These are phyloP conservation scores for Cyclotella kingstonii DNA, from an alignment of 108 stramenopile species.

Conservation along the genomic window DNA sequence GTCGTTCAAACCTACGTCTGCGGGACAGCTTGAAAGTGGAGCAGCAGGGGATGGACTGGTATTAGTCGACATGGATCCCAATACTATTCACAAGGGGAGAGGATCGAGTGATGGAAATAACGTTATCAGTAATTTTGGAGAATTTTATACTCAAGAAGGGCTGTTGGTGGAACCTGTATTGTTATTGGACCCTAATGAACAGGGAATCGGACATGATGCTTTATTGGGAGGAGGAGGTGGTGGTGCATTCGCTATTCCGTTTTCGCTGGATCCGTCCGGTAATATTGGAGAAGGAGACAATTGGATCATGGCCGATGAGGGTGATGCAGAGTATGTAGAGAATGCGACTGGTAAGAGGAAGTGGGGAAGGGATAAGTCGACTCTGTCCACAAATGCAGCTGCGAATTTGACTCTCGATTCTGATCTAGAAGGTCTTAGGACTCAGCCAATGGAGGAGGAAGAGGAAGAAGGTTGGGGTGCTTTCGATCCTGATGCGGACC, in stretches of 20 bases:
- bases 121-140: slow-evolving; percentile 82
- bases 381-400: slow-evolving; percentile 7
- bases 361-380: slow-evolving; percentile 12
- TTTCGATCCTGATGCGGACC: slow-evolving; percentile 82
- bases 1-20: slow-evolving; percentile 82
- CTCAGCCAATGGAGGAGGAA: slow-evolving; percentile 26
- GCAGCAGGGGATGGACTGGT: slow-evolving; percentile 28
- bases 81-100: slow-evolving; percentile 21
- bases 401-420: slow-evolving; percentile 28
- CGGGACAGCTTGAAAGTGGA: slow-evolving; percentile 22
- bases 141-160: slow-evolving; percentile 53
- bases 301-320: slow-evolving; percentile 74
- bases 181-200: slow-evolving; percentile 40
- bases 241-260: slow-evolving; percentile 41
- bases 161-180: slow-evolving; percentile 42
- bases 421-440: slow-evolving; percentile 16
- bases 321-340: slow-evolving; percentile 31
- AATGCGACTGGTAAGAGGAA: slow-evolving; percentile 9
- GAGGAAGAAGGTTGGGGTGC: slow-evolving; percentile 81
- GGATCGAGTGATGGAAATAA: slow-evolving; percentile 42
- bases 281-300: slow-evolving; percentile 47
- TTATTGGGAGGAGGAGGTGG: slow-evolving; percentile 12
- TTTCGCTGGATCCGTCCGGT: slow-evolving; percentile 43
- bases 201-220: slow-evolving; percentile 20
- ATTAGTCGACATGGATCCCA: slow-evolving; percentile 41